Percentiles rank a stretch among this genome's conserved stretches.
Evolutionary conservation across 305 asterid genomes (phyloP).

Genomic region (Stenogyne calaminthoides): DNA sequence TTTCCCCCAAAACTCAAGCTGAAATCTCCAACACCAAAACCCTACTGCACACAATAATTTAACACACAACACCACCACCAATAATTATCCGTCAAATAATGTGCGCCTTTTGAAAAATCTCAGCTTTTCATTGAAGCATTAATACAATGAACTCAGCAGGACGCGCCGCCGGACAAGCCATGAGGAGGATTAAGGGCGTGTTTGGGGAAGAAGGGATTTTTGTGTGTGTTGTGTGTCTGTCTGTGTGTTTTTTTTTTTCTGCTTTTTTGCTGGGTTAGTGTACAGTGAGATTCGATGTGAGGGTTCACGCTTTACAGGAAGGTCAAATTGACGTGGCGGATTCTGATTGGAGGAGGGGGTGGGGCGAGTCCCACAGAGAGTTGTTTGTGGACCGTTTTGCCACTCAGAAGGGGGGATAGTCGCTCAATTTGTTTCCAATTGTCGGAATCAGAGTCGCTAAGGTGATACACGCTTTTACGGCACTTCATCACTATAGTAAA

Average conservation of each 20-base stretch:
- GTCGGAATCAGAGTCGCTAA: slow-evolving; percentile 28
- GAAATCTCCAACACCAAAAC: slow-evolving; percentile 32
- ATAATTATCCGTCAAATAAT: neutral
- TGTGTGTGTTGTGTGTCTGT: neutral
- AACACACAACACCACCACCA: slow-evolving; percentile 4
- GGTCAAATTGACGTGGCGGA: slow-evolving; percentile 47
- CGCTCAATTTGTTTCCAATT: slow-evolving; percentile 26
- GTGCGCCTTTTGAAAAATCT: slow-evolving; percentile 11
- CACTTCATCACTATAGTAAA: neutral
- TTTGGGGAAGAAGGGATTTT: slow-evolving; percentile 36
- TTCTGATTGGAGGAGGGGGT: slow-evolving; percentile 15
- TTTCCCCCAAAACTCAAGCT: slow-evolving; percentile 32
- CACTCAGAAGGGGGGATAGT: neutral
- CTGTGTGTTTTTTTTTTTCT: neutral
- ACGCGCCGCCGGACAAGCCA: slow-evolving; percentile 56
- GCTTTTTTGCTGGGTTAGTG: slow-evolving; percentile 26
- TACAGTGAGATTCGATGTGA: slow-evolving; percentile 39
- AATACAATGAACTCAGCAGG: slow-evolving; percentile 16
- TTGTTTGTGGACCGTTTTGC: slow-evolving; percentile 34
- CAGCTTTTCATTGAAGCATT: slow-evolving; percentile 23
- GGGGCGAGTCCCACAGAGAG: slow-evolving; percentile 20
- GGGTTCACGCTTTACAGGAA: slow-evolving; percentile 52
- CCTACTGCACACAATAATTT: slow-evolving; percentile 30
- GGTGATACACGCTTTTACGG: slow-evolving; percentile 11
- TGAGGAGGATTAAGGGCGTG: slow-evolving; percentile 47